A percentile compares a stretch with the other conserved stretches of the same genome.
Conservation (phyloP, 768 basidiomycete genomes). For the Mycena sanguinolenta region DNA sequence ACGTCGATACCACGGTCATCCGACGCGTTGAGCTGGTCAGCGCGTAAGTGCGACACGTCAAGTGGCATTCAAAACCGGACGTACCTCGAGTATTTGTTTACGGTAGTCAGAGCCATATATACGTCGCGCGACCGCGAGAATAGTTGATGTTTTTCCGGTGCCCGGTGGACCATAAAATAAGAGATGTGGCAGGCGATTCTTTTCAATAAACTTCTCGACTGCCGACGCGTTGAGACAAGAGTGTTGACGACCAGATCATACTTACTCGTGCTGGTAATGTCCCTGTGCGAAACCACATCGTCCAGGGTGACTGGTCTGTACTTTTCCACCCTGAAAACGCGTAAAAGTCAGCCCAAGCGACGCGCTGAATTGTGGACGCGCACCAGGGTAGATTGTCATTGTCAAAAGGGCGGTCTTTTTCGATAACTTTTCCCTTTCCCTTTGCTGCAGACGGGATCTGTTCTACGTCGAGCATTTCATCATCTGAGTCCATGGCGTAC, state of each 20-base stretch:
- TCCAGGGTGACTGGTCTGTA: conserved; percentile 92
- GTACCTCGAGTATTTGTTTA: conserved; percentile 95
- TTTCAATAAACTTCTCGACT: conserved; percentile 98
- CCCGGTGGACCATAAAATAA: conserved; percentile 98
- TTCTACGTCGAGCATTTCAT: conserved; percentile 69
- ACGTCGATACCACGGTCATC: conserved; percentile 99
- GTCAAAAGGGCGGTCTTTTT: conserved; percentile 55
- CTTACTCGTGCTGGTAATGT: conserved; percentile 95
- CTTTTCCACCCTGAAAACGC: conserved; percentile 89
- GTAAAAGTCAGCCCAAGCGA: conserved; percentile 20
- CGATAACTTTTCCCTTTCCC: conserved; percentile 78
- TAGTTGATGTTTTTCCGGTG: conserved; percentile 98
- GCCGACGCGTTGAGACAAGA: conserved; percentile 26
- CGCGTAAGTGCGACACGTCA: conserved; percentile 12
- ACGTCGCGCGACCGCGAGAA: conserved; percentile 93
- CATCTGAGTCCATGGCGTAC: conserved; percentile 69
- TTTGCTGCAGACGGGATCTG: conserved; percentile 57
- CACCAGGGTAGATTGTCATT: conserved; percentile 90
- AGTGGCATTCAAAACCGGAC: conserved; percentile 25
- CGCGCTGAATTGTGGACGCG: conserved; percentile 40
- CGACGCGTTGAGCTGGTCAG: conserved; percentile 89
- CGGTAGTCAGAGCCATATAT: conserved; percentile 90
- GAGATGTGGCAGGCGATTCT: conserved; percentile 93
- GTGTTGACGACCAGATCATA: conserved; percentile 19
- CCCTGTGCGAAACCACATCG: conserved; percentile 97